Evolutionary conservation across 106 monocot species (phyloP), one percentile per base, ranked within the genome.

Genomic region (Acorus calamus): DNA sequence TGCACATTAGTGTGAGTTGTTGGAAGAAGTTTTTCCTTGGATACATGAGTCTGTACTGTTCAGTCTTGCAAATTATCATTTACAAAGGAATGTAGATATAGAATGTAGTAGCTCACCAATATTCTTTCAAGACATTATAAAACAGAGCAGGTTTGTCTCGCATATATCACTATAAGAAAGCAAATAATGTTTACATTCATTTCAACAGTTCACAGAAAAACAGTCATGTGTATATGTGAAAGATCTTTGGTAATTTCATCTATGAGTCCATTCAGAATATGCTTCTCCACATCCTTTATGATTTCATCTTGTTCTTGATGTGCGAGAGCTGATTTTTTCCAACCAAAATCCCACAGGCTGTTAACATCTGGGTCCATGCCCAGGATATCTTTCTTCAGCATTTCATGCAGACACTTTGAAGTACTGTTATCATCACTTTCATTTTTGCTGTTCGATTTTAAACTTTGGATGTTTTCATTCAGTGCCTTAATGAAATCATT

Each of bases 271-370:
- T 79, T 71, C 52, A 86, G 28, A 5, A 86, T 60, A 60, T 69
- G 66, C 66, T 76, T 90, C 67, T 86, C 86, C 61, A 83, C 44
- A 60, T 83, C 86, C 66, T 42, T 73, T 54, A 68, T 60, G 11
- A 86, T 47, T 44, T 83, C 80, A 46, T 74, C 59, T 46, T 72
- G 80, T 54, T 80, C 86, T 43, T 63, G 41, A 4, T 52, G 44
- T 47, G 74, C 77, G 68, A 75, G 61, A 11, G 47, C 9, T 0
- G 46, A 55, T 63, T 41, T 66, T 56, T 69, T 79, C 91, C 86
- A 86, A 4, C 81, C 73, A 59, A 76, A 66, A 66, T 84, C 91
- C 86, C 91, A 86, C 78, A 79, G 73, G 65, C 81, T 76, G 71
- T 83, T 91, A 14, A 77, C 52, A 73, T 76, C 83, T 10, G 91